A percentile compares a stretch with the other conserved stretches of the same genome.
Conservation (phyloP, 2,329 filamentous ascomycete genomes). For the Scedosporium dehoogii region DNA sequence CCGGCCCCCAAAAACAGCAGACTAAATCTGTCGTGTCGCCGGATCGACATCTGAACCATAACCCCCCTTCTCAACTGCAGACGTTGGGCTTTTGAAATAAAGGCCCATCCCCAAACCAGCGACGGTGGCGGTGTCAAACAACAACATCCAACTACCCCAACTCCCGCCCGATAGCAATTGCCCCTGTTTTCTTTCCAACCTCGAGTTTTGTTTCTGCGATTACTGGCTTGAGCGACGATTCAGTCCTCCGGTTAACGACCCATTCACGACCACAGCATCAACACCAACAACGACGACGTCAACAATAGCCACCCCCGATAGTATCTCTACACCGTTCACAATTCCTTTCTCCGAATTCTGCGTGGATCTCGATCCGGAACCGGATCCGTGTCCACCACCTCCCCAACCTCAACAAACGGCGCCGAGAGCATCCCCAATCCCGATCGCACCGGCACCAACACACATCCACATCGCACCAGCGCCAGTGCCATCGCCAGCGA, state of each 20-base stretch:
- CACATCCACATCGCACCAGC: not conserved
- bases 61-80: not conserved
- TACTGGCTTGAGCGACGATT: not conserved
- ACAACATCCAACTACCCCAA: constrained; percentile 4
- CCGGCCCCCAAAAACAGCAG: not conserved
- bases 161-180: constrained; percentile 3
- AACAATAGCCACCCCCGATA: not conserved
- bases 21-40: not conserved
- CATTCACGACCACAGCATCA: too few species aligned
- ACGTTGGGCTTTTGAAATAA: constrained; percentile 1
- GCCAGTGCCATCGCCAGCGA: not conserved
- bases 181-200: constrained; percentile 1
- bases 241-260: too few species aligned
- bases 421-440: not conserved
- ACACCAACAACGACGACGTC: not conserved
- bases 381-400: not conserved
- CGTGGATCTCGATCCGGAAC: not conserved
- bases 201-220: not conserved
- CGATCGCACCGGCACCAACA: not conserved
- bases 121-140: constrained; percentile 4
- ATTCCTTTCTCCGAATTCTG: not conserved
- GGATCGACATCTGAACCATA: not conserved
- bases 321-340: not conserved
- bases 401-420: not conserved
- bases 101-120: not conserved